Conservation (phyloP, 345 rosid genomes). For the Eucalyptus cladocalyx region DNA sequence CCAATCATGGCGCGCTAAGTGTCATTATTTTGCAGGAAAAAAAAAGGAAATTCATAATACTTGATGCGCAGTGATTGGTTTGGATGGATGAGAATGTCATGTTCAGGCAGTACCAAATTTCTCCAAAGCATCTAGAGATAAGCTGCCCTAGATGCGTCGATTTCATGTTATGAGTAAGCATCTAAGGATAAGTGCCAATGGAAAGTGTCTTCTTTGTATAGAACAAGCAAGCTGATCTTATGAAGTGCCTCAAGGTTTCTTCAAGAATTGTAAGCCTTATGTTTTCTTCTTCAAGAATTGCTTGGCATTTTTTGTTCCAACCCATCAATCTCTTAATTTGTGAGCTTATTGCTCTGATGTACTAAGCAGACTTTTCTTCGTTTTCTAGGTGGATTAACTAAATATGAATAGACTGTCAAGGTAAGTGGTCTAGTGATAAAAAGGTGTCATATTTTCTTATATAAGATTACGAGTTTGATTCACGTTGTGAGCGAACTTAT, state of each 20-base stretch:
- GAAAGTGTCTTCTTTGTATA: not conserved
- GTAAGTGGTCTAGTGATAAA: not conserved
- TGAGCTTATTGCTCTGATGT: not conserved
- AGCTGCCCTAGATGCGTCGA: not conserved
- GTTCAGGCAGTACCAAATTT: not conserved
- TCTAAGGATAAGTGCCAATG: not conserved
- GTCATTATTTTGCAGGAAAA: not conserved
- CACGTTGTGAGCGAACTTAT: fast-evolving
- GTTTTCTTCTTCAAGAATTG: not conserved
- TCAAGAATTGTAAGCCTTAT: not conserved
- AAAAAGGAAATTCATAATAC: not conserved
- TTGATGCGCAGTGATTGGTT: not conserved
- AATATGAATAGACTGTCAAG: not conserved
- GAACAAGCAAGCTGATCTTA: not conserved
- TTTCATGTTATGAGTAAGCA: not conserved
- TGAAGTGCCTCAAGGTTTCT: not conserved
- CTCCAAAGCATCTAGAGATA: not conserved
- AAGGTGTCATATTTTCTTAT: not conserved
- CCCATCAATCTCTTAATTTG: not conserved
- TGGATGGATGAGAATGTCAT: not conserved
- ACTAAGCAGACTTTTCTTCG: not conserved
- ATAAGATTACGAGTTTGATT: not conserved
- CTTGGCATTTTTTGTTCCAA: not conserved
- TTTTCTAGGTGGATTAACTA: not conserved
- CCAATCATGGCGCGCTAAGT: not conserved